These are phyloP conservation scores for Podila verticillata DNA, from an alignment of 192 early-diverging fungal species.

Conservation along the genomic window DNA sequence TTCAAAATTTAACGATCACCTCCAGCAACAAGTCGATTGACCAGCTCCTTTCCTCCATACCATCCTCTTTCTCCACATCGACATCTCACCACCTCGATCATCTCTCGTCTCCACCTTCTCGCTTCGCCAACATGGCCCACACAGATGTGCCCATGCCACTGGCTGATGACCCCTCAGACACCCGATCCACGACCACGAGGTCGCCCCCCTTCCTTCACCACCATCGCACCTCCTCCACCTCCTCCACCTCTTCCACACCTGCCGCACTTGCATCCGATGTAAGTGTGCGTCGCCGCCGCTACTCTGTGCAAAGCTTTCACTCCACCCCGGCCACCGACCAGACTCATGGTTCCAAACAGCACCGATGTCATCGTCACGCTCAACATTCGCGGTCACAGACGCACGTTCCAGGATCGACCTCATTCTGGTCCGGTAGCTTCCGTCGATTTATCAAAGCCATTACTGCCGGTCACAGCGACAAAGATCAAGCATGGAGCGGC, in stretches of 20 bases:
- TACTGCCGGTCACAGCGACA: background rate
- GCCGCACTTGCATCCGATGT: background rate
- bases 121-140: no score
- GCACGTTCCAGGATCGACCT: background rate
- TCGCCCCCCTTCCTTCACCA: background rate
- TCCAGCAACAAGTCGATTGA: background rate
- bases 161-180: background rate
- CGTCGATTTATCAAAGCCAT: conserved; percentile 8
- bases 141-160: no score
- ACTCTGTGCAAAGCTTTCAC: background rate
- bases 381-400: background rate
- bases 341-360: background rate
- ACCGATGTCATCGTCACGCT: background rate
- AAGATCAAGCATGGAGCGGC: no score
- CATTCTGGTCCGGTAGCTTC: conserved; percentile 6
- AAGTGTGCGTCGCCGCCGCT: background rate
- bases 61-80: background rate
- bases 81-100: no score
- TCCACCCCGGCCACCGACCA: background rate
- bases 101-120: no score
- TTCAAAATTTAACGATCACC: background rate
- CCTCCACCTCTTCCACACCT: background rate
- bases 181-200: background rate
- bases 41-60: background rate
- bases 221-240: background rate